phyloP scores from a whole-genome alignment of 176 grass and related monocot genomes.

The Oryza nivara region DNA sequence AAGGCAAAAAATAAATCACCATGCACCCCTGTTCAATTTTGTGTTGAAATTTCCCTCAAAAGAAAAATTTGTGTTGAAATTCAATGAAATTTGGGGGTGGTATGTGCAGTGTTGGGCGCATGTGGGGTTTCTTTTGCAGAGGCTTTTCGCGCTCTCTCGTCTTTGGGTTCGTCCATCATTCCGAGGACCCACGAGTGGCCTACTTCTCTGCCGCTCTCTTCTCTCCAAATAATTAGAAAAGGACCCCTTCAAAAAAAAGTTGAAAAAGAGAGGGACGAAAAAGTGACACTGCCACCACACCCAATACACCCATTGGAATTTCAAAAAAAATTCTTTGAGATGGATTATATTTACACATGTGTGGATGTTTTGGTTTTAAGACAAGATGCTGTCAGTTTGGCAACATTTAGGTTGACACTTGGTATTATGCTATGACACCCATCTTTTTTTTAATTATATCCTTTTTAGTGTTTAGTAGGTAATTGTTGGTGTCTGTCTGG shows the following conservation, averaged over 20 bases:
- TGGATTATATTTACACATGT: not conserved
- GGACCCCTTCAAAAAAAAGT: conserved; percentile 1
- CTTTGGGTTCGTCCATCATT: conserved; percentile 27
- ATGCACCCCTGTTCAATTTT: not conserved
- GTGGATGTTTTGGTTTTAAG: not conserved
- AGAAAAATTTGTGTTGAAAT: not conserved
- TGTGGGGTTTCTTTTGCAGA: not conserved
- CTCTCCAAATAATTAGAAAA: conserved; percentile 42
- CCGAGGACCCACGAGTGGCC: conserved; percentile 46
- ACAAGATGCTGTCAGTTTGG: not conserved
- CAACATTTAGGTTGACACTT: not conserved
- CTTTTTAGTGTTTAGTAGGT: not conserved
- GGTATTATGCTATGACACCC: not conserved
- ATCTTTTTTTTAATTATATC: not conserved
- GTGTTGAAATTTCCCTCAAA: not conserved
- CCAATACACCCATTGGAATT: not conserved
- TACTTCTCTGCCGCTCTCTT: not conserved
- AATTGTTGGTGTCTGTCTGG: not conserved
- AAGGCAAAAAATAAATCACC: not conserved
- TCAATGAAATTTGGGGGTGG: not conserved
- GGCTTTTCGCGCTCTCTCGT: conserved; percentile 29
- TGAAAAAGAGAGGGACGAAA: not conserved
- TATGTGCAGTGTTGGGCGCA: not conserved
- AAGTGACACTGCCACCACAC: not conserved
- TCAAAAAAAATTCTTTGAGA: no score